Evolutionary conservation across 2,329 filamentous ascomycete genomes (phyloP).

Genomic region (Calonectria pauciramosa): DNA sequence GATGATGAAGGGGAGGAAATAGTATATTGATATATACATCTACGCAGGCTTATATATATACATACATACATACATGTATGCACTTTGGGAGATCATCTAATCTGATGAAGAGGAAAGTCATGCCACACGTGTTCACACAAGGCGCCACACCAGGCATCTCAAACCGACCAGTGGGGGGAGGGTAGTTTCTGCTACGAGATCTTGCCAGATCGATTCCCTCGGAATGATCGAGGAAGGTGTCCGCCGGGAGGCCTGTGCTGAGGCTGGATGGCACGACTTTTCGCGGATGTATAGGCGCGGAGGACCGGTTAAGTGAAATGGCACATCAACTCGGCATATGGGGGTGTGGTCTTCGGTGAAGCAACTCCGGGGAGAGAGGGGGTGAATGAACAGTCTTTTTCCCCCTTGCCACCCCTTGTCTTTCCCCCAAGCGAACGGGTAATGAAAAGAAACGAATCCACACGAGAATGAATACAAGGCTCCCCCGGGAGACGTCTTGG

Average conservation of each 20-base stretch:
- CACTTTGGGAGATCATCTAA: background rate
- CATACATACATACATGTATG: no score
- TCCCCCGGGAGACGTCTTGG: background rate
- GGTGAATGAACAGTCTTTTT: background rate
- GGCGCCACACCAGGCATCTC: background rate
- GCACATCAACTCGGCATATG: conserved; percentile 6
- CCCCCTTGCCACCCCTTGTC: background rate
- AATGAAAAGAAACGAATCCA: conserved; percentile 10
- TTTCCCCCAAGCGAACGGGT: conserved; percentile 9
- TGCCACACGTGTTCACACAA: background rate
- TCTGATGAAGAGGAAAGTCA: background rate
- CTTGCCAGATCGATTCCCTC: conserved; percentile 15
- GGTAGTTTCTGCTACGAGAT: background rate
- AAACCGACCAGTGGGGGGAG: background rate
- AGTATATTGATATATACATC: background rate
- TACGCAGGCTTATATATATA: background rate
- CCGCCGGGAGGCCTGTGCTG: conserved; percentile 23
- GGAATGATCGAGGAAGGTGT: conserved; percentile 24
- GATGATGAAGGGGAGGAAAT: background rate
- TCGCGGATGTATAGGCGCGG: conserved; percentile 4
- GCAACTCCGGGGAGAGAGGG: conserved; percentile 27
- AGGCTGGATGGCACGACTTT: conserved; percentile 11
- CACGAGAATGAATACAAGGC: background rate
- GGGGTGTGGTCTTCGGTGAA: conserved; percentile 27
- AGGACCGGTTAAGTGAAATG: background rate